Evolutionary conservation across 345 rosid genomes (phyloP), one percentile per base, ranked within the genome.

Genomic region (Sapria himalayana): DNA sequence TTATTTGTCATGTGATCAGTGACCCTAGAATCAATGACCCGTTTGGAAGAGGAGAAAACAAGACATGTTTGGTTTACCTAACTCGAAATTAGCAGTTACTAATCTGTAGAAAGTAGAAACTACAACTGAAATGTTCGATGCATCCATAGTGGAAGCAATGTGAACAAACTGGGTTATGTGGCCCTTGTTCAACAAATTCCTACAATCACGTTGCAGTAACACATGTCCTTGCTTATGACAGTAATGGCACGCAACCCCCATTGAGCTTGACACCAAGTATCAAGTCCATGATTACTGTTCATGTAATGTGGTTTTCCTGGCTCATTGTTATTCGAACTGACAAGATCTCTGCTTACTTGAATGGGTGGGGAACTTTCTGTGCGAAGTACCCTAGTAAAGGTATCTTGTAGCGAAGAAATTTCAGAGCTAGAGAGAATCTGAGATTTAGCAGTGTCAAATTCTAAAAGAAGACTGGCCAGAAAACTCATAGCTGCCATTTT

Each of bases 41-140:
- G 31, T 43, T 43, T 43, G 21, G n/a, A 7, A 27, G 27, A 27
- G 18, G 12, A 17, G 17, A 37, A 43, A 1, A 19, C 7, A 31
- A 44, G 48, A 44, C 48, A 44, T 29, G 27, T n/a, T n/a, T n/a
- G n/a, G 6, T 13, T 44, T 44, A 43, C 38, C 4, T 44, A 7
- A 44, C 25, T 44, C 1, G 15, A 12, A 12, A 18, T 3, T 29
- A 7, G 1, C 21, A 29, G 22, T 5, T 1, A 7, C 7, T 4
- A 3, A 7, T 29, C 32, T 24, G 9, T 29, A 31, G 5, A 0
- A 0, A 10, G n/a, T 1, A 44, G 6, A 44, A 5, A 29, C 25
- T 10, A 29, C 12, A 11, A 13, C 13, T 6, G 17, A 29, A 10
- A 31, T 32, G 14, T 12, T 10, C 3, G 19, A 1, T 17, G 0